phyloP scores from a whole-genome alignment of 305 asterid species.

The Solanum hybrid region DNA sequence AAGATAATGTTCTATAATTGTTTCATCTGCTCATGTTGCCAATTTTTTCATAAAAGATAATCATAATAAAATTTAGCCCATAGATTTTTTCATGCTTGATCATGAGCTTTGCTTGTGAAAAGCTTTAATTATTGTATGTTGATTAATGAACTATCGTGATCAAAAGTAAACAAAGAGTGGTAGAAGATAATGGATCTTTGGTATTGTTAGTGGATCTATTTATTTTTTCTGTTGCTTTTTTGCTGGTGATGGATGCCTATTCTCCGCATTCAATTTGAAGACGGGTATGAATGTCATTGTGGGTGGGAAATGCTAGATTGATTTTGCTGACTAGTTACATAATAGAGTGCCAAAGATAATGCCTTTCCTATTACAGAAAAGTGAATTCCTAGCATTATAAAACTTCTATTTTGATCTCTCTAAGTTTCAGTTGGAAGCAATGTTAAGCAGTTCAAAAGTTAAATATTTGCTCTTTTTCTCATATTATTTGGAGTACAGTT shows the following conservation, averaged over 20 bases:
- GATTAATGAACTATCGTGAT: background rate
- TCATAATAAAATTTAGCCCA: background rate
- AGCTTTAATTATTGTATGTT: background rate
- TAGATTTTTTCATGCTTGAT: background rate
- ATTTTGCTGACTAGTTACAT: background rate
- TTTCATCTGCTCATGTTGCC: background rate
- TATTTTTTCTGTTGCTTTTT: background rate
- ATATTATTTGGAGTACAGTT: background rate
- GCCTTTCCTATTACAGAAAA: background rate
- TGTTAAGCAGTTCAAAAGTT: background rate
- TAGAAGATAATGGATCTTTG: background rate
- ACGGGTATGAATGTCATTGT: background rate
- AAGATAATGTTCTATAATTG: background rate
- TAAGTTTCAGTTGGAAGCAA: background rate
- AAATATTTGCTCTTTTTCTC: background rate
- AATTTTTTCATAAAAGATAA: background rate
- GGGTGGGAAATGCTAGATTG: background rate
- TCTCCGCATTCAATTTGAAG: background rate
- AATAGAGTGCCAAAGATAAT: background rate
- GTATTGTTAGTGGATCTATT: background rate
- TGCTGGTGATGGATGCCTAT: background rate
- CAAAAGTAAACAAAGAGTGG: background rate
- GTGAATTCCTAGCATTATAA: background rate
- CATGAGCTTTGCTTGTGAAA: background rate
- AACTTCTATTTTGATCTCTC: background rate